phyloP scores from a whole-genome alignment of 1,284 basidiomycete species.

The Kwoniella shivajii region DNA sequence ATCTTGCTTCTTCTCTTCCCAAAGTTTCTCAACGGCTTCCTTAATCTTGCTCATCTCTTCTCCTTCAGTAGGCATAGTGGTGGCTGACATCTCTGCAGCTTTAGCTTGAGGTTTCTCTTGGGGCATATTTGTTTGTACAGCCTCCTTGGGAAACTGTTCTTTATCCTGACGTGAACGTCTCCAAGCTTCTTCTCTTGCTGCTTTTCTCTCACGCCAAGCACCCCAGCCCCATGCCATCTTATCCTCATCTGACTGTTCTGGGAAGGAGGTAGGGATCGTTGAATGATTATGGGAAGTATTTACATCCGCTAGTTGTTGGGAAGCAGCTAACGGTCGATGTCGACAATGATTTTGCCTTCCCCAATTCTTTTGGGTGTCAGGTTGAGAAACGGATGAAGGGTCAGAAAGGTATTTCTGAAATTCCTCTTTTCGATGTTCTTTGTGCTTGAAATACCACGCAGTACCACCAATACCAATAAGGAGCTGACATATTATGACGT shows the following conservation, averaged over 20 bases:
- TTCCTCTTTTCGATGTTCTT: constrained; percentile 13
- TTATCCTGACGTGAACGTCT: neutral
- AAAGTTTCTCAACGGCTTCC: constrained; percentile 28
- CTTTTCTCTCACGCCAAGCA: neutral
- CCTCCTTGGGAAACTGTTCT: neutral
- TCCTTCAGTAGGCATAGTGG: neutral
- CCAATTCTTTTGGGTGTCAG: neutral
- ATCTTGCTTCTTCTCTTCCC: constrained; percentile 26
- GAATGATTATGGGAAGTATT: neutral
- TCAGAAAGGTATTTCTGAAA: constrained; percentile 5
- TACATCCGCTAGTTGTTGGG: neutral
- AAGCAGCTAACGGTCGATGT: neutral
- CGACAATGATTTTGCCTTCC: neutral
- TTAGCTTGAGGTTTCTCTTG: neutral
- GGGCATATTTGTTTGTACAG: neutral
- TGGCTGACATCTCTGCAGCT: neutral
- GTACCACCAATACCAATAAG: constrained; percentile 26
- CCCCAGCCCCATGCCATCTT: constrained; percentile 6
- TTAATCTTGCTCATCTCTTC: constrained; percentile 23
- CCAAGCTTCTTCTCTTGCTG: constrained; percentile 4
- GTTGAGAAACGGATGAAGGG: neutral
- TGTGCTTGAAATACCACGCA: constrained; percentile 18
- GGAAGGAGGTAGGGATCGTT: neutral
- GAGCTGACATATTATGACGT: constrained; percentile 19
- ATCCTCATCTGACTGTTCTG: neutral